A percentile compares a stretch with the other conserved stretches of the same genome.
Evolutionary conservation across 1,139 yeast genomes (phyloP).

Genomic region (Taphrina flavorubra): DNA sequence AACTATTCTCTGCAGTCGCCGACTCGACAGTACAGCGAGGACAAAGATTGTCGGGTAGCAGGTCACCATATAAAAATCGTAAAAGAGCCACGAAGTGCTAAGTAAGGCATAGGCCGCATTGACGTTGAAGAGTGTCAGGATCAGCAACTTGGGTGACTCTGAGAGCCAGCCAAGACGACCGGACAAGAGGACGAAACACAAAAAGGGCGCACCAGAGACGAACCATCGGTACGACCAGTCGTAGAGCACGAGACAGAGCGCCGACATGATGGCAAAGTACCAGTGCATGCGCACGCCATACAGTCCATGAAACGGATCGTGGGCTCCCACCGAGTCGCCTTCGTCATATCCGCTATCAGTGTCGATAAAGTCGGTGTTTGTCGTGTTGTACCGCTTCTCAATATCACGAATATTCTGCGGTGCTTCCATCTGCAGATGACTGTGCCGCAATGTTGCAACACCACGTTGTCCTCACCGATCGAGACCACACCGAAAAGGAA

Average conservation of each 20-base stretch:
- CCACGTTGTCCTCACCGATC: background rate
- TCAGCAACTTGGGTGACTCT: constrained; percentile 11
- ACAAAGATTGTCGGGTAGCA: constrained; percentile 24
- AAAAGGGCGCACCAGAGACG: constrained; percentile 31
- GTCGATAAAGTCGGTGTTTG: background rate
- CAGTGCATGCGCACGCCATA: constrained; percentile 28
- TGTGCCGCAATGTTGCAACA: background rate
- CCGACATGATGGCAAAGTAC: constrained; percentile 33
- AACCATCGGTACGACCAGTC: constrained; percentile 28
- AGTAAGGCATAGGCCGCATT: constrained; percentile 19
- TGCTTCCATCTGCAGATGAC: constrained; percentile 7
- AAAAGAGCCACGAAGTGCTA: constrained; percentile 36
- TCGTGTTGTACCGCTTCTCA: background rate
- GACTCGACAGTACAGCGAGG: constrained; percentile 15
- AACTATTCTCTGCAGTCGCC: constrained; percentile 8
- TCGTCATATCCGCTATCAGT: constrained; percentile 16
- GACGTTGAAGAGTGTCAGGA: background rate
- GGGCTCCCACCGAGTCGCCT: constrained; percentile 2
- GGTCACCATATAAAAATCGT: constrained; percentile 6
- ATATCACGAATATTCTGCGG: constrained; percentile 18
- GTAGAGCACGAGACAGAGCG: constrained; percentile 27
- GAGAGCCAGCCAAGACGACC: constrained; percentile 22
- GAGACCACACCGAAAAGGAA: too few relatives aligned
- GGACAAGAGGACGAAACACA: constrained; percentile 14
- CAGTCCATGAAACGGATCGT: constrained; percentile 15